Percentiles rank a stretch among this genome's conserved stretches.
Evolutionary conservation across 169 alveolate genomes (phyloP).

Genomic region (Plasmodium malariae): DNA sequence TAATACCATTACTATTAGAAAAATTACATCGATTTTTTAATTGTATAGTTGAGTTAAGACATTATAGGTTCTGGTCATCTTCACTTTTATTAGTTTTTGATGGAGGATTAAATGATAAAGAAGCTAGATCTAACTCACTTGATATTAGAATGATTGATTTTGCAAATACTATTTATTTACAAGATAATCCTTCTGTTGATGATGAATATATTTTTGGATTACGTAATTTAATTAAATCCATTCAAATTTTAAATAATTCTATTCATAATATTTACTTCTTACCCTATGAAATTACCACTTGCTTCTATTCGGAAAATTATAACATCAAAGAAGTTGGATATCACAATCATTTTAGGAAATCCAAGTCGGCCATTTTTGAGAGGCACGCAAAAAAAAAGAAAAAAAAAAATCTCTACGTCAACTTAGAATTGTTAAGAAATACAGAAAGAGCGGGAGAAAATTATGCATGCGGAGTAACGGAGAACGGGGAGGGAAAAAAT

Average conservation of each 20-base stretch:
- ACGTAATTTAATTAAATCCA: constrained; percentile 71
- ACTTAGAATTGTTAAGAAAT: constrained; percentile 37
- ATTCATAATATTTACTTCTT: constrained; percentile 78
- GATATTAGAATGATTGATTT: constrained; percentile 85
- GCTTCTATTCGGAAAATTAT: constrained; percentile 61
- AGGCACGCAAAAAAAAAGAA: constrained; percentile 31
- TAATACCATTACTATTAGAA: constrained; percentile 76
- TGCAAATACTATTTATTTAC: constrained; percentile 82
- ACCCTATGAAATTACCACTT: constrained; percentile 68
- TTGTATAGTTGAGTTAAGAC: constrained; percentile 78
- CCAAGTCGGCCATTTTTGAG: constrained; percentile 45
- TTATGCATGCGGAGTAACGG: too few species aligned
- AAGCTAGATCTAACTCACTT: constrained; percentile 75
- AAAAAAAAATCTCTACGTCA: constrained; percentile 20
- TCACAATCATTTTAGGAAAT: constrained; percentile 20
- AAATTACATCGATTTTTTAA: constrained; percentile 77
- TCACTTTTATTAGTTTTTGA: constrained; percentile 83
- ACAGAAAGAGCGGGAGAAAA: constrained; percentile 1
- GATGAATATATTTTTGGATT: constrained; percentile 83
- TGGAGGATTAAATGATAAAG: constrained; percentile 79
- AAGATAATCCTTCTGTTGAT: constrained; percentile 83
- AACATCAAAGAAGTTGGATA: background rate
- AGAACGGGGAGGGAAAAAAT: too few species aligned
- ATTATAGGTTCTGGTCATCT: constrained; percentile 84
- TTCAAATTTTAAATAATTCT: constrained; percentile 75